Base-by-base conservation (phyloP, 2,329 filamentous ascomycete genomes). In the Fusarium bactridioides region DNA sequence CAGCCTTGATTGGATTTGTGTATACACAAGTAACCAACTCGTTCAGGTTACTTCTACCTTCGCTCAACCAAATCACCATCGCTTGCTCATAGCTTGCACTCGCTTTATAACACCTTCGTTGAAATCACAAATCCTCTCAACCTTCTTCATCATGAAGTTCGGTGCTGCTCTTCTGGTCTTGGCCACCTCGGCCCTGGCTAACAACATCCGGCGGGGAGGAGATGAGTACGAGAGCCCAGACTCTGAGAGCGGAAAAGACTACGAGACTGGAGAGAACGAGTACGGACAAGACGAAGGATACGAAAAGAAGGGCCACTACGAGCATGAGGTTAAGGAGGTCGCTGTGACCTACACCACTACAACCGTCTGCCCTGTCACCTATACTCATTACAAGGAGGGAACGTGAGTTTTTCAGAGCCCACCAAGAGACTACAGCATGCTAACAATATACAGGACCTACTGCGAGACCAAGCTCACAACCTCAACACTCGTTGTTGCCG, bases 311-410 rank as follows among this genome's bases (percentile, higher is more conserved):
- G 64, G 35, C 37, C 18, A 18, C 37, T 62, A 68, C 12, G 40
- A 38, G 16, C 65, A 69, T 27, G 47, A 69, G 40, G 63, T 69
- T 21, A 69, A 64, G 21, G 69, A 76, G 56, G 77, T 77, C 19
- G 58, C 73, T 45, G 74, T 75, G 56, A 84, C 79, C 60, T 84
- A 84, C 65, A 82, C 80, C 53, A 84, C 82, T 27, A 80, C 82
- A 18, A 85, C 84, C 8, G 79, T 84, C 55, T 87, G 85, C 76
- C 85, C 85, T 16, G 79, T 84, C 67, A 85, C 84, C 15, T 79
- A 80, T 38, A 86, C 84, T 18, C 75, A 82, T 63, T 84, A 83
- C 21, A 69, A 76, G 19, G 74, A 78, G 41, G 83, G 83, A 78
- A 80, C 79, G 83, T 84, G 77, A 82, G 83, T 80, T 55, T 43